Conservation (phyloP, 2,329 filamentous ascomycete species). For the Grosmannia serpens region DNA sequence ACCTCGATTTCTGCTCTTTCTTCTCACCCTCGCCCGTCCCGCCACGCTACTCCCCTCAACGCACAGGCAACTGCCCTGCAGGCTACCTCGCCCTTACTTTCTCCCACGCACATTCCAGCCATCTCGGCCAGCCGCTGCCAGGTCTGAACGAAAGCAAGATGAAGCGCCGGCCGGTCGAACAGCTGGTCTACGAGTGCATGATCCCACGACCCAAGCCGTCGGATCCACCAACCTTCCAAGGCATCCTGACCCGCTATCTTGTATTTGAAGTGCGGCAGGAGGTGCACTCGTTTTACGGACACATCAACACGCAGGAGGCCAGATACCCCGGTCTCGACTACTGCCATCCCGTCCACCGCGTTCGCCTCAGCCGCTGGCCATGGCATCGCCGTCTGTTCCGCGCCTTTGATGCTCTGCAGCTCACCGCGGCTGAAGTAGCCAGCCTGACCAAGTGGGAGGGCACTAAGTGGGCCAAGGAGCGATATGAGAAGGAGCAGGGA, state of each 20-base stretch:
- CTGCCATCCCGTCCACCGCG: constrained; percentile 58
- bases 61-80: background rate
- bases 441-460: constrained; percentile 72
- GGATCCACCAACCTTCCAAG: constrained; percentile 61
- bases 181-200: constrained; percentile 63
- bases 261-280: constrained; percentile 71
- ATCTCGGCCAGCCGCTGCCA: background rate
- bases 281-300: constrained; percentile 67
- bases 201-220: constrained; percentile 55
- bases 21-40: background rate
- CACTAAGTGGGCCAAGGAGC: constrained; percentile 71
- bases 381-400: constrained; percentile 69
- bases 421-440: constrained; percentile 60
- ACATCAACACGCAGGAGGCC: constrained; percentile 67
- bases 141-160: constrained; percentile 31
- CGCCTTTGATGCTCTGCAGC: constrained; percentile 57
- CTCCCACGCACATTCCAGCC: background rate
- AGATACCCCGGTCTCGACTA: constrained; percentile 78
- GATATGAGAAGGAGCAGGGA: constrained; percentile 65
- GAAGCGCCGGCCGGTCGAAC: constrained; percentile 60
- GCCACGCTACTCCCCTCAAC: background rate
- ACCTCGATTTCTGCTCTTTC: background rate
- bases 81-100: background rate
- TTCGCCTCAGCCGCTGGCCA: constrained; percentile 64
- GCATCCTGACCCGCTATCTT: constrained; percentile 57